Evolutionary conservation across 495 filamentous ascomycete genomes (phyloP).

Genomic region (Daldinia loculata): DNA sequence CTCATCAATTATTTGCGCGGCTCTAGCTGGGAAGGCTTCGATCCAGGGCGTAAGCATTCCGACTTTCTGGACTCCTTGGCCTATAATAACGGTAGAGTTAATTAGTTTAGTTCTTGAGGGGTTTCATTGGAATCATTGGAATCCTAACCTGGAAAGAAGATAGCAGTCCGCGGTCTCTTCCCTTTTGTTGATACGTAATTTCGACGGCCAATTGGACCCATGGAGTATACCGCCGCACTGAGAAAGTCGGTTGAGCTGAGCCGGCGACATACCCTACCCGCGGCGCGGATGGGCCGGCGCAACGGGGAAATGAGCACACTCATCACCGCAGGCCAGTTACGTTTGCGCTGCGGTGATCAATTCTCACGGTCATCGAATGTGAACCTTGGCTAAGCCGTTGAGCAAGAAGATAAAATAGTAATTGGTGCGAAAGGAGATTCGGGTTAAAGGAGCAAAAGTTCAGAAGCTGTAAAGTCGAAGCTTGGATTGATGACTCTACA

Average conservation of each 20-base stretch:
- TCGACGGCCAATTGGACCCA: slow-evolving; percentile 1
- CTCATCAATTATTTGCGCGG: slow-evolving; percentile 75
- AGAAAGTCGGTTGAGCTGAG: slow-evolving; percentile 6
- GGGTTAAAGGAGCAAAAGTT: slow-evolving; percentile 26
- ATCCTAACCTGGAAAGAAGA: slow-evolving; percentile 80
- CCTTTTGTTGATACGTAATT: slow-evolving; percentile 38
- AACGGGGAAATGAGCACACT: slow-evolving; percentile 34
- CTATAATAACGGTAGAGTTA: slow-evolving; percentile 54
- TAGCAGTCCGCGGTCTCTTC: slow-evolving; percentile 70
- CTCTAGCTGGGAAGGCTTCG: slow-evolving; percentile 80
- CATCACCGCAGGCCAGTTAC: slow-evolving; percentile 45
- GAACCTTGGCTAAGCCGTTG: background rate
- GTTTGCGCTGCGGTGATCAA: slow-evolving; percentile 36
- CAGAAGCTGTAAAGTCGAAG: slow-evolving; percentile 16
- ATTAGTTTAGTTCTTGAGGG: slow-evolving; percentile 7
- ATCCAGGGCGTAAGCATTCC: slow-evolving; percentile 91
- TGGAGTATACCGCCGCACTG: slow-evolving; percentile 5
- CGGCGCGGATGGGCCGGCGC: slow-evolving; percentile 33
- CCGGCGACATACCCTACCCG: slow-evolving; percentile 17
- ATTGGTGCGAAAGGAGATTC: slow-evolving; percentile 1
- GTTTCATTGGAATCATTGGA: background rate
- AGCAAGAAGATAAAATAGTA: background rate
- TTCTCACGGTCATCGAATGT: slow-evolving; percentile 35
- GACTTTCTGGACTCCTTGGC: slow-evolving; percentile 93
- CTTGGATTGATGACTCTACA: slow-evolving; percentile 18